Evolutionary conservation across 2,329 filamentous ascomycete genomes (phyloP), one percentile per base, ranked within the genome.

Genomic region (Aspergillus sp.): DNA sequence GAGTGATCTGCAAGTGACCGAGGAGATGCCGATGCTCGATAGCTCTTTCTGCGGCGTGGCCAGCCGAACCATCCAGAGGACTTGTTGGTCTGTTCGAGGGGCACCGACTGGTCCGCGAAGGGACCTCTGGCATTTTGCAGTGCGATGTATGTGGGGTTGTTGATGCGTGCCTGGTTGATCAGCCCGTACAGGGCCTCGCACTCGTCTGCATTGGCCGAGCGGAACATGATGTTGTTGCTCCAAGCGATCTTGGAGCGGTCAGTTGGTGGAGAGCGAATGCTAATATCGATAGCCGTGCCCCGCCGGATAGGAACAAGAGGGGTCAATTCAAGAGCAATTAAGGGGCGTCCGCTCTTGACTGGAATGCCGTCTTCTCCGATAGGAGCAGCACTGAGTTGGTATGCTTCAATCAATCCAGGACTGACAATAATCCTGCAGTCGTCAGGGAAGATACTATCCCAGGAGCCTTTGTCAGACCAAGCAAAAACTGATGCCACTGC

Each of bases 201-300:
- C 56, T 97, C 93, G 41, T 85, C 81, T 2, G 85, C 80, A 44
- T 83, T 89, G 40, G 87, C 79, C 45, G 90, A 90, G 40, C 94
- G 88, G 81, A 97, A 94, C 78, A 95, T 93, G 75, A 96, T 89
- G 68, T 95, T 94, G 63, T 86, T 87, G 47, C 87, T 81, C 66
- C 75, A 81, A 54, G 79, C 82, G 52, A 96, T 81, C 62, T 84
- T 83, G 4, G 88, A 91, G 57, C 88, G 84, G 31, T 80, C 69
- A 5, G 88, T 88, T 21, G 92, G 88, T 1, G 90, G 90, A 5
- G 93, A 97, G 46, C 91, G 88, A 58, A 99, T 90, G 59, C 95
- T 94, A 49, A 99, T 89, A 69, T 99, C 94, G 29, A 99, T 83
- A 3, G 89, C 89, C 19, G 91, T 99, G 63, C 92, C 94, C 64